Conservation (phyloP, 768 basidiomycete species). For the Solioccasus polychromus region DNA sequence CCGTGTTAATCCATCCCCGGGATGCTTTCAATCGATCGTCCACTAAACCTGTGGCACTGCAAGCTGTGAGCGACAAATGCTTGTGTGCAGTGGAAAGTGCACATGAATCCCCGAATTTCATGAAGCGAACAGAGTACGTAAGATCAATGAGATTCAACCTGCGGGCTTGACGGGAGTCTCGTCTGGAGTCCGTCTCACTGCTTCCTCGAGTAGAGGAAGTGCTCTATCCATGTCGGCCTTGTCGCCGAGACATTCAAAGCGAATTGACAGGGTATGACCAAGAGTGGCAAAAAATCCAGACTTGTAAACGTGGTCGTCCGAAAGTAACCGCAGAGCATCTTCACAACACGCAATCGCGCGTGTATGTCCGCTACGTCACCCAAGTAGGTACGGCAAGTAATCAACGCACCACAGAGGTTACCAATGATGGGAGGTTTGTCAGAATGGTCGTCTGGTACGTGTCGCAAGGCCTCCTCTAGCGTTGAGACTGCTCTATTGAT, state of each 20-base stretch:
- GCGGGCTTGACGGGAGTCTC: constrained; percentile 1
- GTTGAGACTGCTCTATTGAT: constrained; percentile 2
- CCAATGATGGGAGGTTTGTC: neutral
- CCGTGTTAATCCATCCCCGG: neutral
- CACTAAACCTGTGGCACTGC: neutral
- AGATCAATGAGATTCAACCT: neutral
- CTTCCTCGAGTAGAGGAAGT: constrained; percentile 1
- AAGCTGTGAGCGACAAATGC: neutral
- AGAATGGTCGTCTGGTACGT: neutral
- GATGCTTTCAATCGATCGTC: constrained; percentile 1
- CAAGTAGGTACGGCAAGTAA: constrained; percentile 1
- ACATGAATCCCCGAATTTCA: neutral
- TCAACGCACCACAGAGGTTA: neutral
- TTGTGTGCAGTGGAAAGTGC: neutral
- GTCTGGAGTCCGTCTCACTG: constrained; percentile 6
- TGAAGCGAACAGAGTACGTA: neutral
- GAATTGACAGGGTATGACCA: neutral
- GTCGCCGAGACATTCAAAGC: constrained; percentile 4
- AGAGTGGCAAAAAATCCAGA: neutral
- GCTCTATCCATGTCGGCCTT: constrained; percentile 6
- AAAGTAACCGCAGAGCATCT: constrained; percentile 3
- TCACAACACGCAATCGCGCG: neutral
- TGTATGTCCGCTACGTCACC: neutral
- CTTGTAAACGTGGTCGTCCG: neutral
- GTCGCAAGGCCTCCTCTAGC: neutral